A percentile compares a stretch with the other conserved stretches of the same genome.
Conservation (phyloP, 208 protist species). For the Leishmania major region DNA sequence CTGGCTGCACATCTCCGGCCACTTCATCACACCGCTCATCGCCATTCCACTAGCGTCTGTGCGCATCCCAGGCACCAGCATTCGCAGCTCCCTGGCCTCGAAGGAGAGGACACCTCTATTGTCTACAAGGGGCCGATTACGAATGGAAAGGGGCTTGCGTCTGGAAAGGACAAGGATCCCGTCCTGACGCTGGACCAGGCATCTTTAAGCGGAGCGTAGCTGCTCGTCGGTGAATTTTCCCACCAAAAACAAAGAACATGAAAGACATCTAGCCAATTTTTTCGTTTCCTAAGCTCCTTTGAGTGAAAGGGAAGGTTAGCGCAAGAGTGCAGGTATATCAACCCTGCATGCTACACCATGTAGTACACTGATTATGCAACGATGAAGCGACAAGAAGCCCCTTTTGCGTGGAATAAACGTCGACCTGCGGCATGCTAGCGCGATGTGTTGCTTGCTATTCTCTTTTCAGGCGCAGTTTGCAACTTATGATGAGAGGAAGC, state of each 20-base stretch:
- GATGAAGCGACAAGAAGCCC: neutral
- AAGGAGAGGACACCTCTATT: slow-evolving; percentile 23
- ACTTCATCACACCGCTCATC: slow-evolving; percentile 51
- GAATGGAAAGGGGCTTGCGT: neutral
- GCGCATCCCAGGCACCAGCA: slow-evolving; percentile 54
- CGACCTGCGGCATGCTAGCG: neutral
- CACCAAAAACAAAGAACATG: neutral
- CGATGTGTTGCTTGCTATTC: neutral
- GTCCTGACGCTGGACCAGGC: neutral
- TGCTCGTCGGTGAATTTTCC: neutral
- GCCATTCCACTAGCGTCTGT: slow-evolving; percentile 53
- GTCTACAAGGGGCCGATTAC: slow-evolving; percentile 22
- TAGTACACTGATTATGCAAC: neutral
- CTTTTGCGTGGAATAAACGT: neutral
- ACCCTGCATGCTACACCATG: neutral
- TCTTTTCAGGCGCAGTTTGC: neutral
- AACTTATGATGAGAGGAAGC: neutral
- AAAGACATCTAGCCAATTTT: no score
- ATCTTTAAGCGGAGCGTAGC: neutral
- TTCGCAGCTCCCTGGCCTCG: slow-evolving; percentile 46
- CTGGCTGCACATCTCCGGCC: slow-evolving; percentile 52
- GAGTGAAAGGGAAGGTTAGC: neutral
- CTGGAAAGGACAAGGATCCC: neutral
- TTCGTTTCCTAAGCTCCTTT: neutral
- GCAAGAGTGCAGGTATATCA: neutral